Conservation (phyloP, 2,329 filamentous ascomycete genomes). For the Penicillium sclerotiorum region DNA sequence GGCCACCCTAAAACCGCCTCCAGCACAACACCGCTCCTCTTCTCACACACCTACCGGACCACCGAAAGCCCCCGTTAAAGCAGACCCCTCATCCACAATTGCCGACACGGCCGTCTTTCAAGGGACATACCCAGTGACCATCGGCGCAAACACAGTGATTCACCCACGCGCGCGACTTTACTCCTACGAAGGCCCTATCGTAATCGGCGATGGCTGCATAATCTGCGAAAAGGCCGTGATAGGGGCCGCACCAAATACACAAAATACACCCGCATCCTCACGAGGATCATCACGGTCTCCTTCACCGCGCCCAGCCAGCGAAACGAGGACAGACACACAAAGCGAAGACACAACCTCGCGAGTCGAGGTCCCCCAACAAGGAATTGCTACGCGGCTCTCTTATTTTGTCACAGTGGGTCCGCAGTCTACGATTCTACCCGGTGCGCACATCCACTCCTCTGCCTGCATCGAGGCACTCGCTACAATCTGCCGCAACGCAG, state of each 20-base stretch:
- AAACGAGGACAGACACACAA: background rate
- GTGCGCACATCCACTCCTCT: conserved; percentile 42
- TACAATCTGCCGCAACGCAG: conserved; percentile 35
- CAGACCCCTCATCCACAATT: conserved; percentile 42
- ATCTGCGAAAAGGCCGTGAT: conserved; percentile 66
- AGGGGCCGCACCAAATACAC: conserved; percentile 51
- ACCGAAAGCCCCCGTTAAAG: conserved; percentile 39
- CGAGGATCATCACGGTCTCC: conserved; percentile 10
- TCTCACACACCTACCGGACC: conserved; percentile 29
- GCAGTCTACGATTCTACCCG: conserved; percentile 38
- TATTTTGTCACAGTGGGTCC: conserved; percentile 44
- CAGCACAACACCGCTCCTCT: conserved; percentile 30
- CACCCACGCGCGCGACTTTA: conserved; percentile 83
- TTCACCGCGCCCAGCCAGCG: conserved; percentile 7
- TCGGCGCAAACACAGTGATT: conserved; percentile 77
- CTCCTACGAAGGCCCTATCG: conserved; percentile 75
- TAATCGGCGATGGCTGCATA: conserved; percentile 78
- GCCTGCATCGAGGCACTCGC: conserved; percentile 51
- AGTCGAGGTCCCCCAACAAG: conserved; percentile 1
- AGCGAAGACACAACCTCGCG: background rate
- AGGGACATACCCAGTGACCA: conserved; percentile 76
- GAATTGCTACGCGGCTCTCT: conserved; percentile 35
- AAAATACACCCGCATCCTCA: conserved; percentile 6
- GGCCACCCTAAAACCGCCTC: conserved; percentile 34
- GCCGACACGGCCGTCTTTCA: conserved; percentile 44